phyloP scores from a whole-genome alignment of 768 basidiomycete genomes.

The Termitomyces sp. region DNA sequence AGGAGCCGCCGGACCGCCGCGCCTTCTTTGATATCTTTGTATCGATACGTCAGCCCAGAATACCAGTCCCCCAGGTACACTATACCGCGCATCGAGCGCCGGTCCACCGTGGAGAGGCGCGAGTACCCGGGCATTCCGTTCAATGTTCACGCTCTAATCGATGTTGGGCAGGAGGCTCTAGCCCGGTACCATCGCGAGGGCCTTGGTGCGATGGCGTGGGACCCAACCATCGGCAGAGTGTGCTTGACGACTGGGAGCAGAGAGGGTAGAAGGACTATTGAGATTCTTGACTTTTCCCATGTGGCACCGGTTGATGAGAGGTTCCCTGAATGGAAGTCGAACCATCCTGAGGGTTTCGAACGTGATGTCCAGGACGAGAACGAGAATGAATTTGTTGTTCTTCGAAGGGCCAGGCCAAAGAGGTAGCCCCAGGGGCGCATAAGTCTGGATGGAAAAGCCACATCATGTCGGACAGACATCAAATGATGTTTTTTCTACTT shows the following conservation, averaged over 20 bases:
- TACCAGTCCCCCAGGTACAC: too few relatives aligned
- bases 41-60: conserved; percentile 33
- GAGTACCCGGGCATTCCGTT: conserved; percentile 15
- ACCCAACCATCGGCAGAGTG: conserved; percentile 58
- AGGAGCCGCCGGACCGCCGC: conserved; percentile 26
- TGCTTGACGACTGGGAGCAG: conserved; percentile 39
- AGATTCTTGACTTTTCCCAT: conserved; percentile 44
- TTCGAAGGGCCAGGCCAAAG: too few relatives aligned
- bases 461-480: too few relatives aligned
- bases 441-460: too few relatives aligned
- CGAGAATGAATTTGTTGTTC: neutral
- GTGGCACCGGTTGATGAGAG: conserved; percentile 21
- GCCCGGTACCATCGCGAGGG: conserved; percentile 20
- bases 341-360: conserved; percentile 13
- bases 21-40: conserved; percentile 29
- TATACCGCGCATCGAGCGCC: too few relatives aligned
- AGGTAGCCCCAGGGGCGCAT: too few relatives aligned
- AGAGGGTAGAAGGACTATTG: conserved; percentile 31
- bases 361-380: neutral
- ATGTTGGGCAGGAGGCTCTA: conserved; percentile 7
- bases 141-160: conserved; percentile 11
- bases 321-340: conserved; percentile 25
- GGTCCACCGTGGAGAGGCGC: conserved; percentile 14
- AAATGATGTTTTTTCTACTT: too few relatives aligned
- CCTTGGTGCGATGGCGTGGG: conserved; percentile 54